A percentile compares a stretch with the other conserved stretches of the same genome.
Conservation (phyloP, 768 basidiomycete species). For the Lactarius sanguifluus region DNA sequence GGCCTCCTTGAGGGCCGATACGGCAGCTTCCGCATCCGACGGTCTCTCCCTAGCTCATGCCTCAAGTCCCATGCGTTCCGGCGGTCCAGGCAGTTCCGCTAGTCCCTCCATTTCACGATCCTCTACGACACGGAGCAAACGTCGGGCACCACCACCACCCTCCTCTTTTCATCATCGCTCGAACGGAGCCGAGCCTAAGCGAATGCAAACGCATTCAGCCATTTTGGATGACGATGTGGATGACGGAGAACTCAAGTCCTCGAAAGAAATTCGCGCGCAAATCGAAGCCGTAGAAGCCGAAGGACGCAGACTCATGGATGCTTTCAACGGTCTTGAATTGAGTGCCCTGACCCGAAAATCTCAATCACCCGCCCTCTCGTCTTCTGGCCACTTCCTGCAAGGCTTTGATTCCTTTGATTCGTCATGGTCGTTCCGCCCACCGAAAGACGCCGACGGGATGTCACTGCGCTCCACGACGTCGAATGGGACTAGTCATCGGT, state of each 20-base stretch:
- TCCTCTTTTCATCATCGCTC: slow-evolving; percentile 36
- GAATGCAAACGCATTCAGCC: slow-evolving; percentile 29
- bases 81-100: slow-evolving; percentile 29
- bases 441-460: slow-evolving; percentile 27
- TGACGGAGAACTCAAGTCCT: slow-evolving; percentile 58
- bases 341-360: slow-evolving; percentile 57
- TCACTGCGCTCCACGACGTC: slow-evolving; percentile 30
- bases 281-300: slow-evolving; percentile 71
- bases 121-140: slow-evolving; percentile 31
- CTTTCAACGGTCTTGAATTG: slow-evolving; percentile 77
- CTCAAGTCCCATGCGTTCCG: slow-evolving; percentile 34
- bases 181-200: slow-evolving; percentile 26
- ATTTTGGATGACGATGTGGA: slow-evolving; percentile 46
- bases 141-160: slow-evolving; percentile 31
- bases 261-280: slow-evolving; percentile 62
- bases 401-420: slow-evolving; percentile 21
- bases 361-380: slow-evolving; percentile 35
- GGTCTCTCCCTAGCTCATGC: slow-evolving; percentile 16
- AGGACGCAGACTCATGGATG: slow-evolving; percentile 67
- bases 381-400: slow-evolving; percentile 27
- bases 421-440: slow-evolving; percentile 17
- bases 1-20: slow-evolving; percentile 48
- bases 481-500: slow-evolving; percentile 26
- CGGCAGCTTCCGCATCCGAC: slow-evolving; percentile 46
- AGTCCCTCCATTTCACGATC: slow-evolving; percentile 40